Evolutionary conservation across 805 yeast species (phyloP).

Genomic region (Kregervanrija fluxuum): DNA sequence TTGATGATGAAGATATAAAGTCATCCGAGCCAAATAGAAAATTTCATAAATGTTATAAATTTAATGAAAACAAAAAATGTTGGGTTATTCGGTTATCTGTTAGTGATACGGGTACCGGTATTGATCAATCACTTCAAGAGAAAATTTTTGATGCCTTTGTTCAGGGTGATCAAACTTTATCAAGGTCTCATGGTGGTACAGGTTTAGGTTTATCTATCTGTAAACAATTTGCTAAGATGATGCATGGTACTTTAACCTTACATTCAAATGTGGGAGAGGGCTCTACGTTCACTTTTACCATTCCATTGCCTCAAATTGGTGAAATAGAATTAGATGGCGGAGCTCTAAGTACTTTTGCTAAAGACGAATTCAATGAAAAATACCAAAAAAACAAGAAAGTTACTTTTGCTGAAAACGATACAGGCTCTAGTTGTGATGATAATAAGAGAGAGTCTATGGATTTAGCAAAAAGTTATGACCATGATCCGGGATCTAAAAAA

Average conservation of each 20-base stretch:
- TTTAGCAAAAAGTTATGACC: conserved; percentile 9
- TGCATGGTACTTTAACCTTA: conserved; percentile 73
- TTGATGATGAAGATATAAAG: conserved; percentile 16
- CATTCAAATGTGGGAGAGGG: conserved; percentile 76
- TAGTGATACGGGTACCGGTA: conserved; percentile 91
- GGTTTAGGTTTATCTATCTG: conserved; percentile 90
- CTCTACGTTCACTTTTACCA: conserved; percentile 71
- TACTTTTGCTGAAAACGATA: conserved; percentile 26
- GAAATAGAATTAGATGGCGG: conserved; percentile 33
- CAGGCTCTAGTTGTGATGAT: neutral
- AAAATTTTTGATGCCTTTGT: conserved; percentile 93
- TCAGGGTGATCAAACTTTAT: conserved; percentile 92
- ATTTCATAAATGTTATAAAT: conserved; percentile 12
- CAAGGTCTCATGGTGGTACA: conserved; percentile 91
- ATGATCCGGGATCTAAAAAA: too few species aligned
- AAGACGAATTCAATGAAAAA: conserved; percentile 60
- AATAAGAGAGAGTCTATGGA: conserved; percentile 1
- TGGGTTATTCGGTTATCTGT: conserved; percentile 70
- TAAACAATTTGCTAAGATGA: conserved; percentile 80
- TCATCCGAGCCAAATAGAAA: conserved; percentile 11
- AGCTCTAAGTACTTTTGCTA: conserved; percentile 37
- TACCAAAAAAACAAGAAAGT: conserved; percentile 44
- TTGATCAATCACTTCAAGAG: conserved; percentile 71
- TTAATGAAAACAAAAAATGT: conserved; percentile 28
- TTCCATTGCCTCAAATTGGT: conserved; percentile 66